phyloP scores from a whole-genome alignment of 306 rosid species.

The Elaeagnus macrophylla region DNA sequence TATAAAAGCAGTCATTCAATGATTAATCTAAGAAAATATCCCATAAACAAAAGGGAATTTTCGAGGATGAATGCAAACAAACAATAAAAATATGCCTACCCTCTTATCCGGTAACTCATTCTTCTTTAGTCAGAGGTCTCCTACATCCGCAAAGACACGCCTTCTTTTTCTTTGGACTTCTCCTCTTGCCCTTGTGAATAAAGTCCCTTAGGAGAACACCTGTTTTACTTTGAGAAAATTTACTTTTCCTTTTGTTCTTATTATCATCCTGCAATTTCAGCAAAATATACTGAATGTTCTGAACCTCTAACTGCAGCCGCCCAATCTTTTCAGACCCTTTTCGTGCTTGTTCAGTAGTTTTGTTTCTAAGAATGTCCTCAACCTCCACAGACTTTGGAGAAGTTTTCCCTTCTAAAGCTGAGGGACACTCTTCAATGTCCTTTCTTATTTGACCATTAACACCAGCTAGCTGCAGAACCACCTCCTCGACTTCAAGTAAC shows the following conservation, averaged over 20 bases:
- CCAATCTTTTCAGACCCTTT: conserved; percentile 74
- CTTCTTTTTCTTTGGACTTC: conserved; percentile 42
- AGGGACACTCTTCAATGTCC: conserved; percentile 43
- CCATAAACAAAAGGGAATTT: conserved; percentile 19
- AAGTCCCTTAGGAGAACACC: conserved; percentile 68
- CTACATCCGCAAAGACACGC: conserved; percentile 58
- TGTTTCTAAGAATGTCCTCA: conserved; percentile 31
- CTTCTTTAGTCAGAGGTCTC: conserved; percentile 55
- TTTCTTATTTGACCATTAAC: conserved; percentile 48
- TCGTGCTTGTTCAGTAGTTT: conserved; percentile 58
- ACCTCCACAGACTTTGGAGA: conserved; percentile 44
- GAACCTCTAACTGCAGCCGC: conserved; percentile 72
- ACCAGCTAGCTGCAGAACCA: conserved; percentile 49
- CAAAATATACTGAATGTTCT: conserved; percentile 63
- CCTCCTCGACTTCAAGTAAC: conserved; percentile 61
- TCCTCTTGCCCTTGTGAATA: conserved; percentile 49
- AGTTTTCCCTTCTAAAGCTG: conserved; percentile 27
- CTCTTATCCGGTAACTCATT: conserved; percentile 28
- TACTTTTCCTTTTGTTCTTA: conserved; percentile 45
- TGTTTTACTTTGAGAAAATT: conserved; percentile 55
- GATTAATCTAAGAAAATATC: conserved; percentile 25
- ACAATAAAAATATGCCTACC: conserved; percentile 22
- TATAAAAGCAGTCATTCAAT: too few species aligned
- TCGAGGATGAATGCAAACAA: neutral
- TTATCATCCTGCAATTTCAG: conserved; percentile 61